Conservation (phyloP, 2,329 filamentous ascomycete species). For the Myriosclerotinia curreyana region DNA sequence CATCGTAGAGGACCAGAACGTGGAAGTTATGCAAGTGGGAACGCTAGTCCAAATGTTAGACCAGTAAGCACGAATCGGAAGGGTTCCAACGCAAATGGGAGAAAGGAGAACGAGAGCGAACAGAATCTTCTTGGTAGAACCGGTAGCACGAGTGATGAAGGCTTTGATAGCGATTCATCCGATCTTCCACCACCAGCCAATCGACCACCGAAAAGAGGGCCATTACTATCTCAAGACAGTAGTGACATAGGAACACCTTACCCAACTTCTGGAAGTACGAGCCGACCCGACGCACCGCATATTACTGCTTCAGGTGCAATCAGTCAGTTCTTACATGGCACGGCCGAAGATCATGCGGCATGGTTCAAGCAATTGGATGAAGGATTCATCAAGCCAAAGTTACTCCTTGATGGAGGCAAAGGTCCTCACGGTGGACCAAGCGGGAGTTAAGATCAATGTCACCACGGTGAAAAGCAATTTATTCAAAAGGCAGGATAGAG, state of each 20-base stretch:
- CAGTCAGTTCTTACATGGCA: conserved; percentile 71
- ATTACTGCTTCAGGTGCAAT: conserved; percentile 71
- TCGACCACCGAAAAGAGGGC: conserved; percentile 31
- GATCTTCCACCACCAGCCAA: conserved; percentile 61
- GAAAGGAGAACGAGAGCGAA: conserved; percentile 48
- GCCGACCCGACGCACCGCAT: conserved; percentile 40
- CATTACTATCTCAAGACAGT: conserved; percentile 20
- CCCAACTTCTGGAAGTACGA: conserved; percentile 37
- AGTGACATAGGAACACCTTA: conserved; percentile 32
- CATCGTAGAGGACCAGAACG: conserved; percentile 41
- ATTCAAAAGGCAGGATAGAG: conserved; percentile 21
- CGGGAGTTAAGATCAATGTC: conserved; percentile 2
- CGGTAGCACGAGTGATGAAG: conserved; percentile 48
- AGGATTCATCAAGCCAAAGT: conserved; percentile 88
- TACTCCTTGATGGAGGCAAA: conserved; percentile 70
- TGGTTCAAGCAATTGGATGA: conserved; percentile 93
- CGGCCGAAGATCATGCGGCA: conserved; percentile 81
- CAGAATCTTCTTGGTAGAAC: conserved; percentile 52
- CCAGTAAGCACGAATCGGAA: conserved; percentile 53
- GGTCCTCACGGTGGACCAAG: conserved; percentile 34
- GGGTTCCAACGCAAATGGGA: conserved; percentile 42
- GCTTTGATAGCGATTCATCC: conserved; percentile 63
- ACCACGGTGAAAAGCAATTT: background rate
- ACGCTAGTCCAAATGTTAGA: conserved; percentile 35
- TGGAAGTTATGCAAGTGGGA: conserved; percentile 42